phyloP scores from a whole-genome alignment of 139 green algal genomes.

The Micromonas pusilla region DNA sequence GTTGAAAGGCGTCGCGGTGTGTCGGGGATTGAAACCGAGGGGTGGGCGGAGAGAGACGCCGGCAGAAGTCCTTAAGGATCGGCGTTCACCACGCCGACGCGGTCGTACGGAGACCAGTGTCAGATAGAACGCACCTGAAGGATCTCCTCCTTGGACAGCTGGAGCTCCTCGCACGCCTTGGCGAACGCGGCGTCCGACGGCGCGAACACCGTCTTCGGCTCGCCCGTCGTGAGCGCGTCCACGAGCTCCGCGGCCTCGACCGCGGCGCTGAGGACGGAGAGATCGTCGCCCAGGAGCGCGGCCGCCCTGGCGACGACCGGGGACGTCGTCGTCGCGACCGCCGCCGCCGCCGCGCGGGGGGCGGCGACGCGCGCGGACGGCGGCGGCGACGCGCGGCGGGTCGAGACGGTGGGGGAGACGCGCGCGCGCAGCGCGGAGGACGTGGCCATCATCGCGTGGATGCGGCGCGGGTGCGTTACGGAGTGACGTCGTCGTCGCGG shows the following conservation, averaged over 20 bases:
- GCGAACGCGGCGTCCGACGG: slow-evolving; percentile 17
- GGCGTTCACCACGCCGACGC: too few relatives aligned
- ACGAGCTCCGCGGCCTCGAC: not conserved
- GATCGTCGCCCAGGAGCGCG: not conserved
- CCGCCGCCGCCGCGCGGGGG: not conserved
- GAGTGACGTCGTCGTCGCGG: too few relatives aligned
- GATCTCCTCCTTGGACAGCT: not conserved
- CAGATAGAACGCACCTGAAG: too few relatives aligned
- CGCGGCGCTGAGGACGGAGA: not conserved
- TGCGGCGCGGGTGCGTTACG: not conserved
- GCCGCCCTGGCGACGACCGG: not conserved
- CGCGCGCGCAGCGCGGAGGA: too few relatives aligned
- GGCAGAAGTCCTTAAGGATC: too few relatives aligned
- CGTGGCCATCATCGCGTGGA: not conserved
- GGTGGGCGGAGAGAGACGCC: too few relatives aligned
- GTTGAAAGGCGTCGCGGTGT: too few relatives aligned
- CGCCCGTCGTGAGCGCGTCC: not conserved
- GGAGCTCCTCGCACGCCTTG: not conserved
- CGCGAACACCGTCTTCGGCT: slow-evolving; percentile 17
- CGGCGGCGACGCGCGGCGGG: not conserved
- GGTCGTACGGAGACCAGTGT: too few relatives aligned
- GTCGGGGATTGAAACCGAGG: too few relatives aligned
- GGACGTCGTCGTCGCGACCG: not conserved
- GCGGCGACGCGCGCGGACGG: not conserved
- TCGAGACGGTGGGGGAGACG: not conserved